Percentiles rank a stretch among this genome's conserved stretches.
Evolutionary conservation across 1,284 basidiomycete genomes (phyloP).

Genomic region (Heterobasidion irregulare): DNA sequence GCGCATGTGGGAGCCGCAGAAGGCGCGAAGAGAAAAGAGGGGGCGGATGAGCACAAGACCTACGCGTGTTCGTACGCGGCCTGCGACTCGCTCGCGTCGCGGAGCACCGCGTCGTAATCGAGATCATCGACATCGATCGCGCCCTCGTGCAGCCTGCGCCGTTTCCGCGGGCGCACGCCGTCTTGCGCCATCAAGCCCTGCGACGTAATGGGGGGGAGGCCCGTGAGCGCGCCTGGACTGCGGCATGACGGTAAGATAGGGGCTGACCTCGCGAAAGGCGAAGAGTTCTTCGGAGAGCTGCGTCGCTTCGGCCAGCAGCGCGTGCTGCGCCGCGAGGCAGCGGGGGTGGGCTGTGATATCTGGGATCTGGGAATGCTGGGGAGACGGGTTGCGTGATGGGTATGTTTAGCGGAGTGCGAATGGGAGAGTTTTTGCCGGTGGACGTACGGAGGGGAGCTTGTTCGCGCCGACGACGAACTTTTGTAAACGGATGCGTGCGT

Average conservation of each 20-base stretch:
- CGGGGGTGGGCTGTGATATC: slow-evolving; percentile 13
- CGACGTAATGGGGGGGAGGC: slow-evolving; percentile 3
- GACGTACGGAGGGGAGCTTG: slow-evolving; percentile 44
- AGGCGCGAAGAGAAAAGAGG: background rate
- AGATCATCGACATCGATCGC: slow-evolving; percentile 10
- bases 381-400: background rate
- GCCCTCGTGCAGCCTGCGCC: slow-evolving; percentile 9
- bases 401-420: slow-evolving; percentile 4
- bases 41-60: slow-evolving; percentile 13
- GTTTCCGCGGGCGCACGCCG: slow-evolving; percentile 12
- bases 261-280: slow-evolving; percentile 53
- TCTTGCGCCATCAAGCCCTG: slow-evolving; percentile 9
- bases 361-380: slow-evolving; percentile 24
- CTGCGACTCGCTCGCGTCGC: slow-evolving; percentile 33
- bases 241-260: slow-evolving; percentile 6
- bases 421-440: background rate
- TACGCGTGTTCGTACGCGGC: slow-evolving; percentile 51
- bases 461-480: slow-evolving; percentile 66
- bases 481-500: slow-evolving; percentile 84
- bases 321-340: slow-evolving; percentile 22
- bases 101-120: slow-evolving; percentile 10
- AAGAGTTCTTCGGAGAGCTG: slow-evolving; percentile 60
- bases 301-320: slow-evolving; percentile 51
- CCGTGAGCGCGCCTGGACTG: background rate
- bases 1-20: background rate